Evolutionary conservation across 2,329 filamentous ascomycete species (phyloP), one percentile per base, ranked within the genome.

Genomic region (Penicillium sclerotigenum): DNA sequence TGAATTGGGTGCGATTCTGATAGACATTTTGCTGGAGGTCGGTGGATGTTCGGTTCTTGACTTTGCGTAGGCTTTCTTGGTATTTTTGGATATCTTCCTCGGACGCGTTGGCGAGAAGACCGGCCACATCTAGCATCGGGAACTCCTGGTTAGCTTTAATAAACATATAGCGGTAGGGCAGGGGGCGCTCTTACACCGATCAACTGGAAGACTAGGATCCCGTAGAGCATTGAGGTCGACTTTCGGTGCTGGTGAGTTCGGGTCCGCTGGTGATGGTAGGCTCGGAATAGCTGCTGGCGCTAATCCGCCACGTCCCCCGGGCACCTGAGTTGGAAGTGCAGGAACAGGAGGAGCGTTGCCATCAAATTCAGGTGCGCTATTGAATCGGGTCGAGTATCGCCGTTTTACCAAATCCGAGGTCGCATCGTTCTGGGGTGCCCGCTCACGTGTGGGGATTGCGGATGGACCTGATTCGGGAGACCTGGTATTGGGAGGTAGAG

Each of bases 1-100:
- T 97, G 71, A 99, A 99, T 69, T 97, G 94, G 0, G 91, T 96
- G 47, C 94, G 87, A 74, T 99, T 99, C 73, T 97, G 92, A 75
- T 96, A 93, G 48, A 99, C 89, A 75, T 92, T 97, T 70, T 95
- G 90, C 74, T 97, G 93, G 22, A 99, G 80, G 65, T 97, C 92
- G 47, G 86, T 82, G 5, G 88, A 87, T 9, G 91, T 91, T 54
- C 89, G 85, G 62, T 83, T 83, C 74, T 93, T 93, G 54, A 94
- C 80, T 65, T 87, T 88, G 61, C 86, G 86, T 41, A 97, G 79
- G 22, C 86, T 86, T 47, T 83, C 80, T 71, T 96, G 89, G 71
- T 89, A 97, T 49, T 89, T 87, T 62, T 85, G 84, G 57, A 97
- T 95, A 62, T 96, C 90, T 60, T 90, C 86, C 66, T 96, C 92